These are phyloP conservation scores for Lophiostoma macrostomum DNA, from an alignment of 495 filamentous ascomycete genomes.

Conservation along the genomic window DNA sequence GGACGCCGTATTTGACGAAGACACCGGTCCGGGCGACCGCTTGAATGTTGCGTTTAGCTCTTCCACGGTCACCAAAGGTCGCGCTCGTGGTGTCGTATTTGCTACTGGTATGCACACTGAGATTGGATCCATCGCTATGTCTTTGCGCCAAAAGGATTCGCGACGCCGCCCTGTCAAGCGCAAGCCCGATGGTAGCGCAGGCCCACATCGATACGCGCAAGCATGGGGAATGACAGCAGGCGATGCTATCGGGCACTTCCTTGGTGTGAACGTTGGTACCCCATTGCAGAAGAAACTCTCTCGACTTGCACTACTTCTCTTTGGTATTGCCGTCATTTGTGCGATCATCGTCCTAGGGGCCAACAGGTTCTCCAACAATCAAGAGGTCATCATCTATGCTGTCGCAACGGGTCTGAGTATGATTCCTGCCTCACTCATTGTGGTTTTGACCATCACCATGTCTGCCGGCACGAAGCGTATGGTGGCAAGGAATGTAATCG, in stretches of 20 bases:
- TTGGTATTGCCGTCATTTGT: conserved; percentile 65
- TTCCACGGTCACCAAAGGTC: conserved; percentile 68
- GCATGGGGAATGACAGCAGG: conserved; percentile 64
- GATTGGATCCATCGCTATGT: conserved; percentile 66
- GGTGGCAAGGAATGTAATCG: conserved; percentile 67
- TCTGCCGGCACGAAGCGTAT: conserved; percentile 71
- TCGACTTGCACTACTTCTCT: conserved; percentile 66
- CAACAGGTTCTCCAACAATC: conserved; percentile 57
- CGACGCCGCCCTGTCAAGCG: conserved; percentile 45
- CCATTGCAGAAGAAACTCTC: conserved; percentile 70
- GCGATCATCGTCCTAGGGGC: conserved; percentile 67
- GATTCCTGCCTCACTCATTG: conserved; percentile 73
- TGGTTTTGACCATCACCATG: conserved; percentile 75
- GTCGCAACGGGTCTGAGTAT: conserved; percentile 48
- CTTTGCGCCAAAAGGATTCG: conserved; percentile 44
- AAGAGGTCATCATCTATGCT: conserved; percentile 69
- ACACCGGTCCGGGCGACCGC: conserved; percentile 65
- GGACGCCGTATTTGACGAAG: conserved; percentile 36
- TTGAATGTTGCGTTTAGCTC: conserved; percentile 70
- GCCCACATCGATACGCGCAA: conserved; percentile 62
- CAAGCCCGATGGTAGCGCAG: conserved; percentile 34
- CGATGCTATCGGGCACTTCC: conserved; percentile 62
- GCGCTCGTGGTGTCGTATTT: conserved; percentile 65
- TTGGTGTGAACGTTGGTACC: conserved; percentile 51
- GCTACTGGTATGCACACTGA: conserved; percentile 70